Evolutionary conservation across 345 rosid genomes (phyloP), one percentile per base, ranked within the genome.

Genomic region (Stellera chamaejasme): DNA sequence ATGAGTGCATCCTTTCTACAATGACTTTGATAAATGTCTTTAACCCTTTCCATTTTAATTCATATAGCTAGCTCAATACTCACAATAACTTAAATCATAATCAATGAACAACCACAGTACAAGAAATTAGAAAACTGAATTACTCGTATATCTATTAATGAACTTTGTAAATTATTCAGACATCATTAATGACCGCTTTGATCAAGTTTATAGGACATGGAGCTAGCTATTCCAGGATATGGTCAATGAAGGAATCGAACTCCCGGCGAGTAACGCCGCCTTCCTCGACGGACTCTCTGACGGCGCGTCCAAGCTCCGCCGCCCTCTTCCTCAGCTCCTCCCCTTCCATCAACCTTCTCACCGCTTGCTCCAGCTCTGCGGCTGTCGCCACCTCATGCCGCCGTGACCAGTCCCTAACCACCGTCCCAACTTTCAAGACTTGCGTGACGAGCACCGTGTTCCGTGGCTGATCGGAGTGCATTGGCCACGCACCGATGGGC

Each of bases 391-490:
- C 45, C 49, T 66, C 73, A 53, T 65, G 23, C 55, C 71, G 54
- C 3, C 19, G 39, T 1, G 1, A 58, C 77, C 79, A 80, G 1
- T 76, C 73, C 50, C 46, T 67, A 3, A 76, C 70, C 5, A 66
- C 45, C 27, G 70, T 5, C 0, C 84, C 84, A 41, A 79, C 52
- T 63, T 66, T 67, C n/a, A 83, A 75, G 43, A 72, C 2, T 10
- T 69, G 26, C 1, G 87, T 61, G 10, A 83, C 51, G 6, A 80
- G 58, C 12, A 76, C 56, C 0, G 72, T 43, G 48, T 80, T 83
- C 45, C 82, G 66, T 0, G 84, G 84, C 54, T 80, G 84, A 64
- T 83, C 90, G 0, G 84, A 83, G 48, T 80, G 87, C 80, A 78
- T 74, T 0, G 87, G 87, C 84, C 84, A 83, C 10, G 84, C 82